phyloP scores from a whole-genome alignment of 768 basidiomycete genomes.

The Mycena maculata region DNA sequence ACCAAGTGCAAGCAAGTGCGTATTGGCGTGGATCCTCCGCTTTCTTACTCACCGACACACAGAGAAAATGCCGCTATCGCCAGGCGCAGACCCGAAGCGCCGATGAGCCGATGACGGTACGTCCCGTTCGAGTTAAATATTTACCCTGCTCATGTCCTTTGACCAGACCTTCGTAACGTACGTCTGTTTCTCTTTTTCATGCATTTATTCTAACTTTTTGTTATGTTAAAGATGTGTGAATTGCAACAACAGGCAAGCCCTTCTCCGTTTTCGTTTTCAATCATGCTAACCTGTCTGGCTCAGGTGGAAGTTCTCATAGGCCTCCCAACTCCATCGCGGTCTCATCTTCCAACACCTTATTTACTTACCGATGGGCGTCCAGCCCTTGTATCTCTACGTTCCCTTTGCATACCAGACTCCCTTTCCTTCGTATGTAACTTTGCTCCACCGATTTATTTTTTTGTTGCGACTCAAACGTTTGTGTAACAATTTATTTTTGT shows the following conservation, averaged over 20 bases:
- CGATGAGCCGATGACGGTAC: slow-evolving; percentile 97
- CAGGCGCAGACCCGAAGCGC: slow-evolving; percentile 98
- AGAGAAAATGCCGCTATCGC: slow-evolving; percentile 89
- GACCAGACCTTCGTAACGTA: slow-evolving; percentile 89
- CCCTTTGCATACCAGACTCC: no score
- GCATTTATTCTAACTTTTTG: background rate
- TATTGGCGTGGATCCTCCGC: slow-evolving; percentile 2
- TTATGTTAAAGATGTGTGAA: slow-evolving; percentile 64
- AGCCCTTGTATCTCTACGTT: slow-evolving; percentile 2
- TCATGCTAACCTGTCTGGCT: background rate
- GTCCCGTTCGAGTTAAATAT: slow-evolving; percentile 40
- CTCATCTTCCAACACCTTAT: no score
- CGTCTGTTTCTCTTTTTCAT: slow-evolving; percentile 32
- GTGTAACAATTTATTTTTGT: no score
- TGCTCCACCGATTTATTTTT: no score
- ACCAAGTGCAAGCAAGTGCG: slow-evolving; percentile 89
- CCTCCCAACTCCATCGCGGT: no score
- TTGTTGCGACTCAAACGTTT: no score
- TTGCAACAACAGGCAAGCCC: slow-evolving; percentile 67
- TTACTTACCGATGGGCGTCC: background rate
- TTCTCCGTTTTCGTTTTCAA: background rate
- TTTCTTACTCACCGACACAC: slow-evolving; percentile 38
- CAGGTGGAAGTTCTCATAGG: slow-evolving; percentile 76
- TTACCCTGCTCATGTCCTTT: slow-evolving; percentile 21
- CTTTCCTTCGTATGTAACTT: no score